Evolutionary conservation across 352 stramenopile genomes (phyloP).

Genomic region (Phytophthora sp.): DNA sequence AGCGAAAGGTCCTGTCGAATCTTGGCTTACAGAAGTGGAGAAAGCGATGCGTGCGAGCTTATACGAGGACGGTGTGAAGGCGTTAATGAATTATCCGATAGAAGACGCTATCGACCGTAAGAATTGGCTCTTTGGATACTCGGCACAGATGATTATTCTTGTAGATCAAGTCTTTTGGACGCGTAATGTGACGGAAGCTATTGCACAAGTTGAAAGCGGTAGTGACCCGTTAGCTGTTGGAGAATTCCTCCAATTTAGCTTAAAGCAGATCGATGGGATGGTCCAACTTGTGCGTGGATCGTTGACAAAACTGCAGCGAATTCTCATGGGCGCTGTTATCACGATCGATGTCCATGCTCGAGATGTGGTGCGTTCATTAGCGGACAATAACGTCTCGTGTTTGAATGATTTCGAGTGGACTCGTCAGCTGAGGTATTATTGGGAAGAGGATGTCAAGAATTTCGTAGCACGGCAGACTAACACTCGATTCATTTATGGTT

Average conservation of each 20-base stretch:
- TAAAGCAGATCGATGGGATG: constrained; percentile 94
- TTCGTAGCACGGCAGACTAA: constrained; percentile 87
- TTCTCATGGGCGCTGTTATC: constrained; percentile 90
- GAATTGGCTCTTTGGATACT: constrained; percentile 90
- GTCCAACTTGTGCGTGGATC: constrained; percentile 88
- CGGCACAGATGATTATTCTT: constrained; percentile 88
- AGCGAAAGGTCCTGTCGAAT: constrained; percentile 87
- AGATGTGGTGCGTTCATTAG: constrained; percentile 87
- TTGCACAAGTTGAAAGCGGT: constrained; percentile 73
- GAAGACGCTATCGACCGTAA: constrained; percentile 90
- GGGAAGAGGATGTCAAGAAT: constrained; percentile 87
- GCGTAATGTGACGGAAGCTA: constrained; percentile 83
- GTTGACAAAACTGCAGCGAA: constrained; percentile 88
- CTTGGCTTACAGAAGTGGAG: constrained; percentile 89
- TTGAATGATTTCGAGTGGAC: constrained; percentile 93
- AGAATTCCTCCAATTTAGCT: constrained; percentile 88
- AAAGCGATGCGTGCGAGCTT: constrained; percentile 88
- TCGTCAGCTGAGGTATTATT: constrained; percentile 90
- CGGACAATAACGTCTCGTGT: constrained; percentile 78
- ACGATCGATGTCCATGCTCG: constrained; percentile 93
- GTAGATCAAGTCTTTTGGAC: constrained; percentile 94
- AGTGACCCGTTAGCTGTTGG: constrained; percentile 74
- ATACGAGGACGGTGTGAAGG: constrained; percentile 86
- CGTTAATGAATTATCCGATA: constrained; percentile 86
- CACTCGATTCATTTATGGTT: constrained; percentile 85